Base-by-base conservation (phyloP, 352 stramenopile genomes). In the Globisporangium abappressorium region DNA sequence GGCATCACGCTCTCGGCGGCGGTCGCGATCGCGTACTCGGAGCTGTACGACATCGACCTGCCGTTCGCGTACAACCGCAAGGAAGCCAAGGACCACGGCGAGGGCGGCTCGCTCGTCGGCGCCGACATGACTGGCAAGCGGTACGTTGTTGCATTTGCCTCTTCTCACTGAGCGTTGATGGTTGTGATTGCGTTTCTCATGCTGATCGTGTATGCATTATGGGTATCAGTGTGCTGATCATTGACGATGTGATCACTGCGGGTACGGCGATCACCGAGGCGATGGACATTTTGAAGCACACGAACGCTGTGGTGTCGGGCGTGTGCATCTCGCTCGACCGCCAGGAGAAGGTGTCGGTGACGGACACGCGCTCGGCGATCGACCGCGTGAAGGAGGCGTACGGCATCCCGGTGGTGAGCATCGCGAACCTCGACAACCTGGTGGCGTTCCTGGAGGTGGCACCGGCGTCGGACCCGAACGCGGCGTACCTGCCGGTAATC, bases 221-320 rank as follows among this genome's bases (percentile, higher is more conserved):
- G 14, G 15, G 2, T 15, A n/a, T 20, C 12, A 51, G 87, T 43
- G 97, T 99, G 24, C 78, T 99, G 41, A 95, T 99, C 66, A 93
- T 99, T 58, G 98, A 99, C 78, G 98, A 99, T 84, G 98, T 99
- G 22, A 99, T 99, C 71, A 99, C 97, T 7, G 97, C 97, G 14
- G 98, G 98, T 41, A 99, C 97, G 63, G 98, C 98, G 20, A 99
- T 99, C 69, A 88, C 95, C 36, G 96, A 99, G 73, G 96, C 94
- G 12, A 94, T 97, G 59, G 75, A 77, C 28, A 94, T 99, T 62
- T 77, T 99, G 8, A 77, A 92, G 68, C 77, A 83, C 57, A 93
- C 94, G 55, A 93, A 97, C 51, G 98, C 96, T 2, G 89, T 91
- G n/a, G 93, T 98, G 11, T 87, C 97, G 1, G 97, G 97, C 51